A percentile compares a stretch with the other conserved stretches of the same genome.
Evolutionary conservation across 306 rosid species (phyloP).

Genomic region (Oemleria cerasiformis): DNA sequence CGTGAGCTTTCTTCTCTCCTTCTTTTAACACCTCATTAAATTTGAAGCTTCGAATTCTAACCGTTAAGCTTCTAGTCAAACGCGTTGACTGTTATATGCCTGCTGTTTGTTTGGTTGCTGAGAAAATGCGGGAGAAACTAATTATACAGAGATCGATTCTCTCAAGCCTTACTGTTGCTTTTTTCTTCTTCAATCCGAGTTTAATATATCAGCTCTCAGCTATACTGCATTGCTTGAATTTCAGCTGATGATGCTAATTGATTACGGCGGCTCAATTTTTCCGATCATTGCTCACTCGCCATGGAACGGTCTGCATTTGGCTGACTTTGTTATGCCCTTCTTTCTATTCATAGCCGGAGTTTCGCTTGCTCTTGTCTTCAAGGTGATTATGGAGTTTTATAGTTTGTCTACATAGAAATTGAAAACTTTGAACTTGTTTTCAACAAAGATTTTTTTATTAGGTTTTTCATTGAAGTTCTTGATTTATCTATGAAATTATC

Average conservation of each 20-base stretch:
- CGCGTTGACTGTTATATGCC: conserved; percentile 8
- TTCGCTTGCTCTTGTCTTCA: conserved; percentile 67
- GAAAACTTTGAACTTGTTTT: not conserved
- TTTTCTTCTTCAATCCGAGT: not conserved
- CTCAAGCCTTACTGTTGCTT: not conserved
- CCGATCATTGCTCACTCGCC: conserved; percentile 77
- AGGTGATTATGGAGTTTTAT: conserved; percentile 39
- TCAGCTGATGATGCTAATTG: conserved; percentile 86
- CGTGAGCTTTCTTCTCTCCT: conserved; percentile 33
- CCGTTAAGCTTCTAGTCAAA: conserved; percentile 4
- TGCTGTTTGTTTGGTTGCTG: conserved; percentile 6
- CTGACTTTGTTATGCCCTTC: conserved; percentile 87
- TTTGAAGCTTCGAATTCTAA: not conserved
- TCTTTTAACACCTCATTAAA: no score
- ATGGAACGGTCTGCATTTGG: conserved; percentile 81
- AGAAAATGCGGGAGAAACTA: conserved; percentile 7
- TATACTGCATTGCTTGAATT: not conserved
- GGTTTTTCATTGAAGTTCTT: not conserved
- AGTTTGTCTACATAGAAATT: not conserved
- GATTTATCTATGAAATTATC: not conserved
- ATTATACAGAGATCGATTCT: not conserved
- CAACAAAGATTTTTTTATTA: not conserved
- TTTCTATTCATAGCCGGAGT: conserved; percentile 81
- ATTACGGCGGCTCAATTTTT: conserved; percentile 63
- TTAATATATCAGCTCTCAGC: no score